phyloP scores from a whole-genome alignment of 169 alveolate genomes.

The Plasmodium sp. region DNA sequence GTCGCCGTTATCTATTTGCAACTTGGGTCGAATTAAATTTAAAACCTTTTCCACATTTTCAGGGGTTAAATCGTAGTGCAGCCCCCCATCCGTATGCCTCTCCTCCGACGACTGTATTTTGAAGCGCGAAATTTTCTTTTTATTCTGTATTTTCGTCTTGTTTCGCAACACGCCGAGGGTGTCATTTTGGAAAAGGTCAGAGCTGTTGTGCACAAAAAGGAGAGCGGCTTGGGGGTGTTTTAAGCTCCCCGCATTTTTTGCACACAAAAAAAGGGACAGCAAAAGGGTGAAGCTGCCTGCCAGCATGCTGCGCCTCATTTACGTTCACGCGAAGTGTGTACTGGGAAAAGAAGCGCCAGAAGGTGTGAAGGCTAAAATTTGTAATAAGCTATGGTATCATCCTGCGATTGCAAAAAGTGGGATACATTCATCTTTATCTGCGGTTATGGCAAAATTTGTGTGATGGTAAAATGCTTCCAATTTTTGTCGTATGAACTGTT shows the following conservation, averaged over 20 bases:
- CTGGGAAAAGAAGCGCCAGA: background rate
- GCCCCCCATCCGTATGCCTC: constrained; percentile 36
- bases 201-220: constrained; percentile 11
- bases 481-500: background rate
- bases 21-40: constrained; percentile 83
- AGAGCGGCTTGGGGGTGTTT: constrained; percentile 4
- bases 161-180: constrained; percentile 6
- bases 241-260: constrained; percentile 17
- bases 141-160: constrained; percentile 22
- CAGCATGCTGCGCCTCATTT: constrained; percentile 4
- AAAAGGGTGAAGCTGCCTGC: background rate
- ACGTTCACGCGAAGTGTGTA: background rate
- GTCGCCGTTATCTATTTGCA: constrained; percentile 84
- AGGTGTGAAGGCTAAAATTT: background rate
- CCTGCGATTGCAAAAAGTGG: background rate
- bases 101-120: constrained; percentile 3
- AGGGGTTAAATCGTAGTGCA: constrained; percentile 69
- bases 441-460: background rate
- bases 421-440: background rate
- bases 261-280: constrained; percentile 7
- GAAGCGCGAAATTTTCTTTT: constrained; percentile 1
- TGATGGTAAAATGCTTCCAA: background rate
- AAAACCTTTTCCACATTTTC: constrained; percentile 83
- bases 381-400: background rate
- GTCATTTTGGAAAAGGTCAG: constrained; percentile 2